Evolutionary conservation across 2,329 filamentous ascomycete species (phyloP), one percentile per base, ranked within the genome.

Genomic region (Nothomitra cinnamomea): DNA sequence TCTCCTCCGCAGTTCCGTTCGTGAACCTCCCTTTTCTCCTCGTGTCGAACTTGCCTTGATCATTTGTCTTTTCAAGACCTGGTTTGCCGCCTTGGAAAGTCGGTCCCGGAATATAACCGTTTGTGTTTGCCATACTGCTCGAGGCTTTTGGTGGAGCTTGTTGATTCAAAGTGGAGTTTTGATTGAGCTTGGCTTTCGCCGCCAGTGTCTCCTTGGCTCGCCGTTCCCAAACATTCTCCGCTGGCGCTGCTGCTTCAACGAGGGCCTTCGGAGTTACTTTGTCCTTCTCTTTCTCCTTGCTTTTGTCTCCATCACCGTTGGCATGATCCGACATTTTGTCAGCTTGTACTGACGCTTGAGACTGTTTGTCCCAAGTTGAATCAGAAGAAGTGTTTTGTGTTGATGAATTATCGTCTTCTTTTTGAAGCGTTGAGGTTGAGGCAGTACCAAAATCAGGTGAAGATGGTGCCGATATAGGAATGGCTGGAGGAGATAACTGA

Each of bases 201-300:
- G 74, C 67, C 57, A 74, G 70, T 60, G 80, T 80, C 61, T 87
- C 82, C 60, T 77, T 82, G 54, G 28, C 28, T 32, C 89, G 79
- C 67, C 89, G 80, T 57, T 82, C 77, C 90, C 92, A 98, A 57
- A 89, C 72, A 66, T 98, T 98, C 55, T 95, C 84, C 1, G 79
- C 67, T 0, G 92, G 92, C 43, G 85, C 74, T 28, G 87, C 84
- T 17, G 90, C 90, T 56, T 92, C 87, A 48, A 83, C 82, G 42
- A 95, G 72, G 61, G 83, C 77, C 57, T 71, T 67, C 45, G 79
- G 70, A 61, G 82, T 79, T 60, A 77, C 70, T 17, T 76, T 71
- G 25, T 71, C 69, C 53, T 72, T 67, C 49, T 74, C 68, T 58
- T 73, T 69, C 53, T 80, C 77, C 53, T 73, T 72, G 61, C 66